Evolutionary conservation across 768 basidiomycete genomes (phyloP), one percentile per base, ranked within the genome.

Genomic region (Suillus variegatus): DNA sequence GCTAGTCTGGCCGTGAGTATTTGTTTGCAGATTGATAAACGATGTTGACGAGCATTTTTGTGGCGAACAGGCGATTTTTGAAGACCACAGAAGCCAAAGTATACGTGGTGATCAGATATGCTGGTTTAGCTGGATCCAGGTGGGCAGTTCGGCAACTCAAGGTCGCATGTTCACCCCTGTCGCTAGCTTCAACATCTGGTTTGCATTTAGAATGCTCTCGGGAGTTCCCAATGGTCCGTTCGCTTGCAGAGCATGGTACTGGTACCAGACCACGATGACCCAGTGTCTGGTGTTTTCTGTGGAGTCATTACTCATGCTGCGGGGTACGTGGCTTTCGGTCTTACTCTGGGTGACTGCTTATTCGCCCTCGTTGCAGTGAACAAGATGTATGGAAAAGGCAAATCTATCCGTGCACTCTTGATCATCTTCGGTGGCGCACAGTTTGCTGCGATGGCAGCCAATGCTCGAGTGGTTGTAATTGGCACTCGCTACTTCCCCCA

Each of bases 1-100:
- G 41, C 3, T 57, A 10, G 38, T 74, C 22, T 74, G 72, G 72
- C 66, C 72, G 72, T 74, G 41, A 69, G 73, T 65, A 6, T 2
- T n/a, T 28, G 14, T 6, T 25, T 1, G 8, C 12, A 7, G 14
- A 28, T 63, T 43, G 25, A 28, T 40, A 12, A 38, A 61, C 7
- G 10, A 20, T 1, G 20, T n/a, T 18, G 13, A 25, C 13, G 10
- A 63, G 8, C 22, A 58, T 38, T 22, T 57, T 41, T 16, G 10
- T 18, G 38, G 25, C 6, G 16, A 58, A 41, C 22, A 58, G 57
- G 57, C 16, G 16, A 12, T 12, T 58, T 28, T 10, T 25, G 57
- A 58, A 41, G 22, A 18, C 16, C 0, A 6, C 38, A 1, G 38
- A 25, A 20, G 54, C 73, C 14, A 55, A 61, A 9, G 2, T 62